Conservation (phyloP, 2,329 filamentous ascomycete genomes). For the Fusarium longipes region DNA sequence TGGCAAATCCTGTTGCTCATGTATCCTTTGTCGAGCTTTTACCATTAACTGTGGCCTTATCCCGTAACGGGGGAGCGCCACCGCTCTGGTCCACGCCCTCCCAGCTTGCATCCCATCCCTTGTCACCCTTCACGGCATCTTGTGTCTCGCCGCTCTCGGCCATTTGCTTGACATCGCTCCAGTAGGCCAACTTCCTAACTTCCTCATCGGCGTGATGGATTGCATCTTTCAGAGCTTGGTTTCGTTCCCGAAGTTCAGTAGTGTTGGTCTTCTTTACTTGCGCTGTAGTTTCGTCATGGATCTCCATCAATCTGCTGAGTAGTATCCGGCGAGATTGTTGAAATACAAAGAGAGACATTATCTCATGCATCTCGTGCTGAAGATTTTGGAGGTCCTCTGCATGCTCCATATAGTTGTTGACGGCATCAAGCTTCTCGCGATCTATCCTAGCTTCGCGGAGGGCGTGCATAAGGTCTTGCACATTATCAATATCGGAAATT, state of each 20-base stretch:
- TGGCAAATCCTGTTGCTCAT: not conserved
- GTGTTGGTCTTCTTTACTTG: constrained; percentile 54
- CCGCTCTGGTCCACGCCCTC: constrained; percentile 66
- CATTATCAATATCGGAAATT: constrained; percentile 68
- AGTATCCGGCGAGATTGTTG: constrained; percentile 86
- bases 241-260: constrained; percentile 55
- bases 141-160: constrained; percentile 63
- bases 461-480: constrained; percentile 74
- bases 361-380: constrained; percentile 80
- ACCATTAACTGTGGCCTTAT: constrained; percentile 37
- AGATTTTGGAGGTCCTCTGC: constrained; percentile 82
- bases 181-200: constrained; percentile 84
- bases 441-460: constrained; percentile 82
- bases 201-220: constrained; percentile 82
- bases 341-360: constrained; percentile 89
- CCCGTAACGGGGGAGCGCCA: constrained; percentile 52
- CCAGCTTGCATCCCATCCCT: constrained; percentile 57
- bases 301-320: constrained; percentile 74
- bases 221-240: constrained; percentile 78
- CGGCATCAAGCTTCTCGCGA: constrained; percentile 87
- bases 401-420: constrained; percentile 84
- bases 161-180: constrained; percentile 83
- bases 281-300: constrained; percentile 58
- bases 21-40: constrained; percentile 25
- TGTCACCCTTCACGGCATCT: constrained; percentile 55